Evolutionary conservation across 768 basidiomycete species (phyloP), one percentile per base, ranked within the genome.

Genomic region (Lyophyllum shimeji): DNA sequence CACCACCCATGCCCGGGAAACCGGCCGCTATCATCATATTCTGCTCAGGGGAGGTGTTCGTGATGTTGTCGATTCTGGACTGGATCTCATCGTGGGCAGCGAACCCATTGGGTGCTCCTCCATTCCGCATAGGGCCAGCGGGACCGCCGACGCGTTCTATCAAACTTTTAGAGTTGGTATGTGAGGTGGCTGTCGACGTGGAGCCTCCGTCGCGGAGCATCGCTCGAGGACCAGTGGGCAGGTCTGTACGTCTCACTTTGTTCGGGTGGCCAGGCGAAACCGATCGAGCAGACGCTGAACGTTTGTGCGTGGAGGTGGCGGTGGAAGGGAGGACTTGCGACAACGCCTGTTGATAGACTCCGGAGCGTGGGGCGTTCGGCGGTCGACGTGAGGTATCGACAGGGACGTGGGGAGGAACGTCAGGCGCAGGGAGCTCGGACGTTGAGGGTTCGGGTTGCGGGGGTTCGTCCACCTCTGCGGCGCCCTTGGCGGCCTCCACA

Each of bases 201-300:
- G 25, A 60, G 58, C 69, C 66, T 60, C 67, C 74, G 33, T 77
- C 77, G 50, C 77, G 76, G 46, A 76, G 74, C 91, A 95, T 93
- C 1, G 91, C 92, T 50, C 94, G 82, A 18, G 94, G 94, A 21
- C 89, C 93, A 2, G 88, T 89, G 0, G 94, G 94, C 1, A 90
- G 74, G 59, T 93, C 90, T 25, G 80, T 86, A 58, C 89, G 83
- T 59, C 90, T 79, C 12, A 82, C 72, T 69, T 93, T 93, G 63
- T 83, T 83, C 5, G 88, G 85, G 46, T 83, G 82, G 52, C 71
- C 74, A 13, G 82, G 83, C 8, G 85, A 83, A 8, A 88, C 87
- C 12, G 89, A 89, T 27, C 87, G 82, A 37, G 82, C 82, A 33
- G 84, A 85, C 15, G 83, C 82, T 2, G 82, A 65, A 58, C 87